Evolutionary conservation across 495 filamentous ascomycete genomes (phyloP).

Genomic region (Diplogelasinospora grovesii): DNA sequence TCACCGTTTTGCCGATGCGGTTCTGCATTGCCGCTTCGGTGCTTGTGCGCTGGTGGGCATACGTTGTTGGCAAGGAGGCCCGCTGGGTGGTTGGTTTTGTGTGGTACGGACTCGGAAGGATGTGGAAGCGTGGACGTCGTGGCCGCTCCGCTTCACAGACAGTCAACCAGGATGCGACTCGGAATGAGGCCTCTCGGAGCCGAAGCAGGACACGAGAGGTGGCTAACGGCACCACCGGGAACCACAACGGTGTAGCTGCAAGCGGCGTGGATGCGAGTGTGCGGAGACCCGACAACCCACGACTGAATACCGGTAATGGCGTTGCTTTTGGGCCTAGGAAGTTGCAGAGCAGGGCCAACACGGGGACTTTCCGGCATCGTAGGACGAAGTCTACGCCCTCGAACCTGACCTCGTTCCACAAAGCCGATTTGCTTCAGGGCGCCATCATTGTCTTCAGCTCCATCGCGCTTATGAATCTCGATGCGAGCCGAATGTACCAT

Average conservation of each 20-base stretch:
- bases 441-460: constrained; percentile 78
- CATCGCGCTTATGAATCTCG: constrained; percentile 79
- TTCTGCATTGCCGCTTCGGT: constrained; percentile 80
- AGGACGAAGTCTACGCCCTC: constrained; percentile 81
- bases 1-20: constrained; percentile 87
- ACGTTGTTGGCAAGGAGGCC: constrained; percentile 57
- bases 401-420: constrained; percentile 75
- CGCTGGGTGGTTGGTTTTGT: constrained; percentile 65
- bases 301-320: neutral
- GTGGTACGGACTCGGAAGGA: constrained; percentile 63
- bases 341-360: constrained; percentile 9
- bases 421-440: constrained; percentile 90
- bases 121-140: constrained; percentile 58
- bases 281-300: constrained; percentile 5
- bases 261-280: neutral
- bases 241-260: neutral
- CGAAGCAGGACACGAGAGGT: constrained; percentile 29
- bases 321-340: constrained; percentile 1
- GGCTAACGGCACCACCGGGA: constrained; percentile 11
- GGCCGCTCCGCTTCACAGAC: constrained; percentile 33
- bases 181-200: constrained; percentile 30
- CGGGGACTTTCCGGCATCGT: constrained; percentile 51
- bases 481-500: constrained; percentile 97
- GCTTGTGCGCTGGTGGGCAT: constrained; percentile 63
- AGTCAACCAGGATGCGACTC: constrained; percentile 18